Percentiles rank a stretch among this genome's conserved stretches.
These are phyloP conservation scores for Penicillium dipodomyicola DNA, from an alignment of 495 filamentous ascomycete genomes.

Conservation along the genomic window DNA sequence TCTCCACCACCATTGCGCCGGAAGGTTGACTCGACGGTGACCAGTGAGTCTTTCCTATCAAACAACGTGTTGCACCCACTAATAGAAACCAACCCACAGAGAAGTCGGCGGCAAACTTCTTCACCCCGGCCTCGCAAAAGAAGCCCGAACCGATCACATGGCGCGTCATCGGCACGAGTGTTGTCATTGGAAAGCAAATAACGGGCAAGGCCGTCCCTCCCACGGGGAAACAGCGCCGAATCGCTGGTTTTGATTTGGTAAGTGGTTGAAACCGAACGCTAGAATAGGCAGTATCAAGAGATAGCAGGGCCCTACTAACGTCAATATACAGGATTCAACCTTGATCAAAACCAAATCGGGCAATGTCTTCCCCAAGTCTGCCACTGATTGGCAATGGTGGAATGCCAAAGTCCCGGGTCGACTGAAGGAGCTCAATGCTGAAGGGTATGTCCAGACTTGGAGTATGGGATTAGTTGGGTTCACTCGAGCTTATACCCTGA, in stretches of 20 bases:
- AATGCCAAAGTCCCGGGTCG: constrained; percentile 62
- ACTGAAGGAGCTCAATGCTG: constrained; percentile 62
- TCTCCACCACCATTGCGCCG: constrained; percentile 50
- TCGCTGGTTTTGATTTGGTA: constrained; percentile 92
- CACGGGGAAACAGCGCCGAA: constrained; percentile 48
- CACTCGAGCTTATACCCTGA: not conserved
- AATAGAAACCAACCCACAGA: constrained; percentile 32
- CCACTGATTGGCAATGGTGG: constrained; percentile 96
- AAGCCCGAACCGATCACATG: constrained; percentile 75
- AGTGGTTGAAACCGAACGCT: constrained; percentile 20
- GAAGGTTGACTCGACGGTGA: constrained; percentile 70
- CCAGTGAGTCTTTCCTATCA: constrained; percentile 53
- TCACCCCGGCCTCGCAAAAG: constrained; percentile 85
- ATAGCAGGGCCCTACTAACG: not conserved
- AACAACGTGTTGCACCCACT: not conserved
- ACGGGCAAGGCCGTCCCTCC: constrained; percentile 30
- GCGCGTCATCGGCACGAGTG: constrained; percentile 62
- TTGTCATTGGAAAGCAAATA: constrained; percentile 74
- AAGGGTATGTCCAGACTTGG: constrained; percentile 56
- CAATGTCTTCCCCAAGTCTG: constrained; percentile 67
- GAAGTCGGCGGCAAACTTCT: constrained; percentile 78
- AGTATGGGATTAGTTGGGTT: not conserved
- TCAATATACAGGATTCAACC: constrained; percentile 71
- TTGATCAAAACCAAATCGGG: constrained; percentile 77
- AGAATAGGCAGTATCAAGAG: too few relatives aligned